A percentile compares a stretch with the other conserved stretches of the same genome.
Conservation (phyloP, 805 yeast species). For the Wickerhamomyces xylosicus region DNA sequence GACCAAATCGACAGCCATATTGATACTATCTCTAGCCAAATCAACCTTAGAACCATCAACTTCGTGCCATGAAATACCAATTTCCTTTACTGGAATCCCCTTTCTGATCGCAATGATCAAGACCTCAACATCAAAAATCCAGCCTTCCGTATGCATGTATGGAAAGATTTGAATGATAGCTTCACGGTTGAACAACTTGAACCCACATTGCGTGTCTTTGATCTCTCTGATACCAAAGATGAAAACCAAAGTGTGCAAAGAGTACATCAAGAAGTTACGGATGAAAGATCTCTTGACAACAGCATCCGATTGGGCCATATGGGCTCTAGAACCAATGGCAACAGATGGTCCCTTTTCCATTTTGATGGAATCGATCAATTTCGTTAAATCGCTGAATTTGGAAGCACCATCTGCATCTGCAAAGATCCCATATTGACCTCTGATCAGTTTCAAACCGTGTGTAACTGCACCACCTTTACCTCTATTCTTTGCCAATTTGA, state of each 20-base stretch:
- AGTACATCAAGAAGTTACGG: constrained; percentile 87
- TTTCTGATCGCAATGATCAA: constrained; percentile 72
- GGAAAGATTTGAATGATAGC: constrained; percentile 69
- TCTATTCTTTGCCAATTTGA: constrained; percentile 63
- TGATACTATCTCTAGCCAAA: constrained; percentile 79
- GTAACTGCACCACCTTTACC: constrained; percentile 98
- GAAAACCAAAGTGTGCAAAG: constrained; percentile 76
- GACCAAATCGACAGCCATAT: constrained; percentile 90
- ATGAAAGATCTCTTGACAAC: constrained; percentile 89
- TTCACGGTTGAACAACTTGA: constrained; percentile 74
- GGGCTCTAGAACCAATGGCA: constrained; percentile 91
- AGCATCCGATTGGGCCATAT: constrained; percentile 91
- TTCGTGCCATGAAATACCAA: constrained; percentile 94
- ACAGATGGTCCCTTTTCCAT: constrained; percentile 35
- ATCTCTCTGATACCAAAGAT: constrained; percentile 82
- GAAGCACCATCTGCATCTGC: constrained; percentile 99
- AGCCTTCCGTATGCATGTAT: constrained; percentile 89
- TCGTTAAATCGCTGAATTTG: constrained; percentile 55
- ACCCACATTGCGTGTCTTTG: constrained; percentile 96
- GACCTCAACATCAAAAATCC: constrained; percentile 97
- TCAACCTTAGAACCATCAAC: constrained; percentile 93
- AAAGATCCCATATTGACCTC: constrained; percentile 70
- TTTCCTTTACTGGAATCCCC: constrained; percentile 56
- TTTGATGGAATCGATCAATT: constrained; percentile 35
- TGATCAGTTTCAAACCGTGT: constrained; percentile 71